Percentiles rank a stretch among this genome's conserved stretches.
phyloP scores from a whole-genome alignment of 2,329 filamentous ascomycete species.

The Aspergillus ochraceus region DNA sequence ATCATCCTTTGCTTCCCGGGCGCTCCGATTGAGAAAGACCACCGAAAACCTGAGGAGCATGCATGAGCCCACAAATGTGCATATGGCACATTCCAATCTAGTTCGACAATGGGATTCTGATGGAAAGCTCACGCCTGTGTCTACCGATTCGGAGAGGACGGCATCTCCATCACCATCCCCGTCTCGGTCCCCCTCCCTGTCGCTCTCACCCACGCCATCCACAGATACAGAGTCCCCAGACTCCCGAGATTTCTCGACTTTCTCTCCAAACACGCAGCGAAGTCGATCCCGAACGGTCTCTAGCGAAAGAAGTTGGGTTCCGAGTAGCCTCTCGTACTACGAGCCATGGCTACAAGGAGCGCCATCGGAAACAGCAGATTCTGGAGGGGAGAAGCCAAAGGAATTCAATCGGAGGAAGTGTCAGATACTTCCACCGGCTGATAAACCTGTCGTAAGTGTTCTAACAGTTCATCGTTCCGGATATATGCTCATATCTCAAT shows the following conservation, averaged over 20 bases:
- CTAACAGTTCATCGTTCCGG: not conserved
- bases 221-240: slow-evolving; percentile 13
- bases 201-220: slow-evolving; percentile 9
- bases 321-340: slow-evolving; percentile 38
- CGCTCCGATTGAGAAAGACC: slow-evolving; percentile 14
- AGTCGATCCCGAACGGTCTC: slow-evolving; percentile 36
- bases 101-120: slow-evolving; percentile 28
- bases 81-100: slow-evolving; percentile 34
- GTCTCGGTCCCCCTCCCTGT: not conserved
- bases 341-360: slow-evolving; percentile 40
- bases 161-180: slow-evolving; percentile 10
- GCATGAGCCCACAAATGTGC: slow-evolving; percentile 29
- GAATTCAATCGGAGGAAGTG: slow-evolving; percentile 36
- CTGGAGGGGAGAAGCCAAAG: slow-evolving; percentile 23
- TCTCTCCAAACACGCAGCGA: slow-evolving; percentile 28
- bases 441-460: slow-evolving; percentile 27
- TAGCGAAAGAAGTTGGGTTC: slow-evolving; percentile 39
- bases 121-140: slow-evolving; percentile 12
- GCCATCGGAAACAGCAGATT: slow-evolving; percentile 29
- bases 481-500: slow-evolving; percentile 6
- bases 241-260: slow-evolving; percentile 15
- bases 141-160: slow-evolving; percentile 11
- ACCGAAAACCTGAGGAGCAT: slow-evolving; percentile 9
- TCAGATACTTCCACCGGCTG: slow-evolving; percentile 33
- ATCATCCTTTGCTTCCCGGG: slow-evolving; percentile 18